Evolutionary conservation across 306 rosid genomes (phyloP).

Genomic region (Styphnolobium japonicum): DNA sequence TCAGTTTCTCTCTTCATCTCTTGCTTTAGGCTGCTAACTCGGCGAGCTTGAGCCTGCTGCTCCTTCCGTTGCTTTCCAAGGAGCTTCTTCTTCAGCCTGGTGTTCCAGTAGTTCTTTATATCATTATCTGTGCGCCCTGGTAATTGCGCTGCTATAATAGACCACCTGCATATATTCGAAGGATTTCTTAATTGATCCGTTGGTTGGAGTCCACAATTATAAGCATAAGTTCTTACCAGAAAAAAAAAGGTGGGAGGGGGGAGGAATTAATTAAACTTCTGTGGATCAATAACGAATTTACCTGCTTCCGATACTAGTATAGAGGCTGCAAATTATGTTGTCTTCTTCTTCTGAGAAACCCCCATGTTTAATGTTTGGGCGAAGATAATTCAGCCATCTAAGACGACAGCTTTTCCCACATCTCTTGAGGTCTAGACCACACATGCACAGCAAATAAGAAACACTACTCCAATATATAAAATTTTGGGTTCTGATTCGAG

Average conservation of each 20-base stretch:
- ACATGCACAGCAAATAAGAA: neutral
- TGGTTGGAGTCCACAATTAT: neutral
- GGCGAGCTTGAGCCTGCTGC: conserved; percentile 50
- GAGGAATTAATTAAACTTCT: neutral
- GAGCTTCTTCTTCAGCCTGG: conserved; percentile 93
- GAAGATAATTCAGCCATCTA: conserved; percentile 91
- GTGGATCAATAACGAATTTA: neutral
- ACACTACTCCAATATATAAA: neutral
- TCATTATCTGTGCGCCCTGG: conserved; percentile 97
- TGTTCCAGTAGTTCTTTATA: conserved; percentile 97
- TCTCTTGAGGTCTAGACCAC: conserved; percentile 70
- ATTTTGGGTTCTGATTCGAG: neutral
- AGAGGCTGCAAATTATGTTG: conserved; percentile 85
- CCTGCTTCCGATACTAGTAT: conserved; percentile 96
- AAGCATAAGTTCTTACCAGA: neutral
- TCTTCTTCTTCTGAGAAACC: conserved; percentile 96
- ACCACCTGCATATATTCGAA: conserved; percentile 61
- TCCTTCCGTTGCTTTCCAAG: conserved; percentile 70
- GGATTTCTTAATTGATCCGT: neutral
- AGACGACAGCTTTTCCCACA: conserved; percentile 98
- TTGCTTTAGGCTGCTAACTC: conserved; percentile 42
- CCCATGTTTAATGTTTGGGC: conserved; percentile 94
- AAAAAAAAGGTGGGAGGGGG: no score
- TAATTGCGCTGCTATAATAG: conserved; percentile 89
- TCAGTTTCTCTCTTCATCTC: conserved; percentile 47